phyloP scores from a whole-genome alignment of 2,329 filamentous ascomycete species.

The Stenocarpella maydis region DNA sequence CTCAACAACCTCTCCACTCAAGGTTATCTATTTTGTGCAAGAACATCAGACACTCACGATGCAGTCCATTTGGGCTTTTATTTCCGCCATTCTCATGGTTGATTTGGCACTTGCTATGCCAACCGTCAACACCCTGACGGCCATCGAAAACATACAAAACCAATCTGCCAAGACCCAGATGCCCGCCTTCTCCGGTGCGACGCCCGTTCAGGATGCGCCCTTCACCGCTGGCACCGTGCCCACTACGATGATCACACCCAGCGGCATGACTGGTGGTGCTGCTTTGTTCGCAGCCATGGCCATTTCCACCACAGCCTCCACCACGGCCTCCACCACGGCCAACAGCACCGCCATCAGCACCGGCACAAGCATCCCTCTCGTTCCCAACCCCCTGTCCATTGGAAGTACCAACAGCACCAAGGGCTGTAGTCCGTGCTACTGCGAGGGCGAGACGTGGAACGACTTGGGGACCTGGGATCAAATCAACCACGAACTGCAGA shows the following conservation, averaged over 20 bases:
- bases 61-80: too few species aligned
- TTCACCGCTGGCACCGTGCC: conserved; percentile 43
- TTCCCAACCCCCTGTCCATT: background rate
- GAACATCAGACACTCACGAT: too few species aligned
- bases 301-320: conserved; percentile 30
- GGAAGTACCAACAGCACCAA: background rate
- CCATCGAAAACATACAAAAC: conserved; percentile 42
- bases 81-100: background rate
- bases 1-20: too few species aligned
- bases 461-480: background rate
- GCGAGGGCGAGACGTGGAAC: background rate
- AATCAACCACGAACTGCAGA: background rate
- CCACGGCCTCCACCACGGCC: background rate
- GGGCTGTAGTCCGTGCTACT: background rate
- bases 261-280: conserved; percentile 37
- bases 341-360: background rate
- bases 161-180: conserved; percentile 42
- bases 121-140: conserved; percentile 25
- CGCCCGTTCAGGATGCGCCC: conserved; percentile 38
- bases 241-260: conserved; percentile 41
- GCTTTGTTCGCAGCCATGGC: conserved; percentile 32
- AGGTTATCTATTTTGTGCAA: too few species aligned
- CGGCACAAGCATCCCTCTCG: too few species aligned
- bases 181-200: conserved; percentile 43
- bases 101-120: background rate